Evolutionary conservation across 768 basidiomycete genomes (phyloP).

Genomic region (Boletus insuetus): DNA sequence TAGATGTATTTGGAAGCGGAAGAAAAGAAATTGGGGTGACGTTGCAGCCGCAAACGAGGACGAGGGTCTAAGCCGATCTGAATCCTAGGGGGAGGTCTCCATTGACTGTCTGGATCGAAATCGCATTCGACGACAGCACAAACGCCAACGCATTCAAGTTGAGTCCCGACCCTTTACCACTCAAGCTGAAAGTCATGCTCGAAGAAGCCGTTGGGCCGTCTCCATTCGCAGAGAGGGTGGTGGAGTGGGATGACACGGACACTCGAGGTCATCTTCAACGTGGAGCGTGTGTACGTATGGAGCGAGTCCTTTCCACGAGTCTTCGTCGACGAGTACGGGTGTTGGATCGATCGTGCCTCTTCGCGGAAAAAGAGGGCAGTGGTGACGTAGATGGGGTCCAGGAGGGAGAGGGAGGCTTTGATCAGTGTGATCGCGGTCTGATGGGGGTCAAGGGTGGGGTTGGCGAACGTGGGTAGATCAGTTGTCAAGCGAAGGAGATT

Average conservation of each 20-base stretch:
- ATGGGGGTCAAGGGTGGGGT: neutral
- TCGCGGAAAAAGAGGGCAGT: conserved; percentile 30
- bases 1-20: no score
- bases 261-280: conserved; percentile 27
- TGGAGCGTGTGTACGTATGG: conserved; percentile 29
- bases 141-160: conserved; percentile 28
- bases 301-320: conserved; percentile 25
- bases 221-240: neutral
- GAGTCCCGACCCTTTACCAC: conserved; percentile 4
- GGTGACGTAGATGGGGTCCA: conserved; percentile 17
- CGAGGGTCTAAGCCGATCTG: no score
- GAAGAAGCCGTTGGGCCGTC: neutral
- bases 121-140: conserved; percentile 4
- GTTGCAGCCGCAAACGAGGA: no score
- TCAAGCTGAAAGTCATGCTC: neutral
- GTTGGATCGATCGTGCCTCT: conserved; percentile 26
- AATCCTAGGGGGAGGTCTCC: no score
- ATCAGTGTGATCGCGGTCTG: conserved; percentile 27
- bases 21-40: conserved; percentile 4
- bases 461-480: no score
- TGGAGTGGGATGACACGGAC: conserved; percentile 9
- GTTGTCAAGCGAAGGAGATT: no score
- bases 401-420: conserved; percentile 13
- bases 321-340: conserved; percentile 26
- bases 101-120: conserved; percentile 19